Conservation (phyloP, 805 yeast species). For the Yamadazyma takamatsuzukensis region DNA sequence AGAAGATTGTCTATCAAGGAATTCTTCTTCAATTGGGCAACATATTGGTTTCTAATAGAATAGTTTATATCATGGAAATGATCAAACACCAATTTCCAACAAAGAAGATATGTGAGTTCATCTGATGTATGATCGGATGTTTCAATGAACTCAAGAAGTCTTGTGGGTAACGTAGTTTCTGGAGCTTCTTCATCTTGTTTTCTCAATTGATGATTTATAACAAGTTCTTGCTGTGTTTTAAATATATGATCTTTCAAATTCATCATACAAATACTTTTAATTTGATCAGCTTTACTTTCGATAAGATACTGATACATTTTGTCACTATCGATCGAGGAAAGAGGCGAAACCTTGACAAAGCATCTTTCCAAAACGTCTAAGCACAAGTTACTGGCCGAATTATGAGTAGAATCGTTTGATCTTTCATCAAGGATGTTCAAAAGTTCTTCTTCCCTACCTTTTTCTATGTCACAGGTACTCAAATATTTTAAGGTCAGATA, state of each 20-base stretch:
- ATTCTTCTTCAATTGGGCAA: constrained; percentile 52
- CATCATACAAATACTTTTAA: constrained; percentile 43
- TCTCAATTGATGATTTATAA: constrained; percentile 57
- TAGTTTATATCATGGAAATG: constrained; percentile 66
- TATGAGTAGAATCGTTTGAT: constrained; percentile 23
- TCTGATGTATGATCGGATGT: constrained; percentile 13
- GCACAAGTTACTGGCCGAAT: constrained; percentile 26
- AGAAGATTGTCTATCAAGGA: constrained; percentile 33
- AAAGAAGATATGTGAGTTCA: constrained; percentile 45
- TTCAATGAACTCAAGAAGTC: constrained; percentile 33
- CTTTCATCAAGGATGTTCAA: constrained; percentile 23
- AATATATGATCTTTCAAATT: constrained; percentile 41
- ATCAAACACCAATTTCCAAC: constrained; percentile 62
- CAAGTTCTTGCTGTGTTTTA: constrained; percentile 52
- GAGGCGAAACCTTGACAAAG: constrained; percentile 14
- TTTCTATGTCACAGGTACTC: constrained; percentile 3
- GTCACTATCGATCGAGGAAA: too few relatives aligned
- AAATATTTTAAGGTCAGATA: constrained; percentile 39
- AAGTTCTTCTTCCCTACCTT: constrained; percentile 30
- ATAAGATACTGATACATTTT: constrained; percentile 32
- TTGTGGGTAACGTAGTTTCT: constrained; percentile 32
- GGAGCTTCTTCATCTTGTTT: constrained; percentile 31
- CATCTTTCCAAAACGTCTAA: constrained; percentile 34
- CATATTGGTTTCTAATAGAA: constrained; percentile 57
- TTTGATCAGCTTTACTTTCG: constrained; percentile 13